Evolutionary conservation across 139 green algal species (phyloP), one percentile per base, ranked within the genome.

Genomic region (Chlorella sp.): DNA sequence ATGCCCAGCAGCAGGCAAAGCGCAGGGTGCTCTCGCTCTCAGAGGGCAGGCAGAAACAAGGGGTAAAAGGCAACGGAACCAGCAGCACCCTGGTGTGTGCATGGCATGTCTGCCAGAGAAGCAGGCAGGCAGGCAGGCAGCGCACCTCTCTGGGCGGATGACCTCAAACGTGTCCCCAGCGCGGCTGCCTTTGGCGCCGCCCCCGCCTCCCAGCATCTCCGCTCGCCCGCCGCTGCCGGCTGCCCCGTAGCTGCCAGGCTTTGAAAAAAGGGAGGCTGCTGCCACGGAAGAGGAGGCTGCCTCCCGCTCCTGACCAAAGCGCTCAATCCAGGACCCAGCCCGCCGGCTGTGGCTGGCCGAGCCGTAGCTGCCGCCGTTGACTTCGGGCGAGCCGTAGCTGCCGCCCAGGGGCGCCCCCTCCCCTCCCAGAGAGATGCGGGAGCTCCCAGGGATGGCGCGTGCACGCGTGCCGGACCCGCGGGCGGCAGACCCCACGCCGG

Each of bases 231-330:
- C 39, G 78, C 78, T 61, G 39, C 75, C 77, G 24, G 39, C 42
- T 26, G 78, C 78, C 9, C 78, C 78, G 22, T 64, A 85, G 79
- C 79, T 85, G 79, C 79, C 79, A 15, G 42, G 68, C 66, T 28
- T 53, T 34, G 40, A 9, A 37, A 28, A 28, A 12, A 15, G 28
- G 34, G 40, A 36, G 15, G 16, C 40, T 40, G 40, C 40, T 68
- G 36, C 87, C 37, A 2, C 36, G n/a, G 34, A 39, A 73, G 48
- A 26, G 19, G 83, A 15, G 22, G 75, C 34, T 36, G 66, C 34
- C 68, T 91, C 81, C 0, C 88, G 80, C 68, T 88, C 88, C 68
- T 48, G 12, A 2, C 53, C 88, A 91, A 91, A 91, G 21, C 88
- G 88, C 61, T 91, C 88, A 26, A 88, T 64, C 40, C 79, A 88